Conservation (phyloP, 495 filamentous ascomycete species). For the Neurospora tetrasperma region DNA sequence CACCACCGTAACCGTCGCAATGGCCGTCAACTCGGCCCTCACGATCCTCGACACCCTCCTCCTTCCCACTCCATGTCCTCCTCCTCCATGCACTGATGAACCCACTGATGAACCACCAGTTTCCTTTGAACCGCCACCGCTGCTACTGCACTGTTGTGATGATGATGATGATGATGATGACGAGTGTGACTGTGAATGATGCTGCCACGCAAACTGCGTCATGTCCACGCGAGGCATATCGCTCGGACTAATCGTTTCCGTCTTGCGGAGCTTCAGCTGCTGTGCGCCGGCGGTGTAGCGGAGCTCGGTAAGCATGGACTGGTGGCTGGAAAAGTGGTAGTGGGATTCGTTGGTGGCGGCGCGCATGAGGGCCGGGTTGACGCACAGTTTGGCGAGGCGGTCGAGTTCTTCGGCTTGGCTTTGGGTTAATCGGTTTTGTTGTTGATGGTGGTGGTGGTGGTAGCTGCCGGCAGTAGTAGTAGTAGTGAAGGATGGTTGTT, state of each 20-base stretch:
- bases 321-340: background rate
- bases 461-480: background rate
- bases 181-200: background rate
- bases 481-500: background rate
- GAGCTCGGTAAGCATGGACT: background rate
- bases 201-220: background rate
- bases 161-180: background rate
- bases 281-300: background rate
- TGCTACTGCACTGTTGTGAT: background rate
- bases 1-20: constrained; percentile 1
- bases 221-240: background rate
- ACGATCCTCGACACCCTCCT: background rate
- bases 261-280: background rate
- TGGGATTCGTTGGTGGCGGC: background rate
- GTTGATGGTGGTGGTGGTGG: background rate
- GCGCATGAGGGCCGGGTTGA: background rate
- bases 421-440: background rate
- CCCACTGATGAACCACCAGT: too few relatives aligned
- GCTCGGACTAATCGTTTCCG: background rate
- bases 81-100: too few relatives aligned
- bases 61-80: background rate
- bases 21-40: constrained; percentile 1
- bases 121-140: background rate
- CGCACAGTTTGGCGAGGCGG: background rate
- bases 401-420: background rate